Conservation (phyloP, 2,329 filamentous ascomycete species). For the Trichocomaceae sp. region DNA sequence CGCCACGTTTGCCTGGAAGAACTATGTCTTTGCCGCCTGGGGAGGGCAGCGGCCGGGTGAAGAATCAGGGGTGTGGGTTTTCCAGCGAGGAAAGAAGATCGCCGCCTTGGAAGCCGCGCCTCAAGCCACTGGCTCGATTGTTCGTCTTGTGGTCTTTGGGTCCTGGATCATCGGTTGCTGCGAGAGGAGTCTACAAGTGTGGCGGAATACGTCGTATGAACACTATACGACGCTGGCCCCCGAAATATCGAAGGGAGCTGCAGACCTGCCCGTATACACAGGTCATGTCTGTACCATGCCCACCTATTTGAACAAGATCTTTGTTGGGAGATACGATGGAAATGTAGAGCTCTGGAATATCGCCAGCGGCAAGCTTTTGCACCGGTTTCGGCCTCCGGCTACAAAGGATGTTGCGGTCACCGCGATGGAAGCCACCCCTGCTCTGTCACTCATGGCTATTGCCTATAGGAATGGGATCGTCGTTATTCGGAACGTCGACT, state of each 20-base stretch:
- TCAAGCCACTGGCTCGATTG: constrained; percentile 61
- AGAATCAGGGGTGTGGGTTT: constrained; percentile 72
- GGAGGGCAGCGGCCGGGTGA: constrained; percentile 48
- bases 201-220: constrained; percentile 75
- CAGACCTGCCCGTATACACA: constrained; percentile 60
- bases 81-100: constrained; percentile 81
- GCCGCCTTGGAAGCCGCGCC: constrained; percentile 64
- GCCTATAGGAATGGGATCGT: constrained; percentile 76
- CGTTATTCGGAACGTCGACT: constrained; percentile 72
- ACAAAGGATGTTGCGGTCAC: constrained; percentile 73
- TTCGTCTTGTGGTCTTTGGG: constrained; percentile 74
- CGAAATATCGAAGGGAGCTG: constrained; percentile 41
- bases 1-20: constrained; percentile 79
- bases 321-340: constrained; percentile 80
- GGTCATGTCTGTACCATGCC: constrained; percentile 81
- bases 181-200: constrained; percentile 71
- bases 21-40: constrained; percentile 85
- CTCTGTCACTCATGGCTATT: constrained; percentile 77
- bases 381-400: constrained; percentile 74
- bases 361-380: constrained; percentile 81
- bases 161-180: constrained; percentile 84
- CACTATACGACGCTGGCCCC: constrained; percentile 78
- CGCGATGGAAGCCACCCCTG: constrained; percentile 75
- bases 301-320: constrained; percentile 92
- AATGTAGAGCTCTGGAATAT: constrained; percentile 97